Percentiles rank a stretch among this genome's conserved stretches.
Conservation (phyloP, 75 land plant genomes). For the Pseudotsuga menziesii region DNA sequence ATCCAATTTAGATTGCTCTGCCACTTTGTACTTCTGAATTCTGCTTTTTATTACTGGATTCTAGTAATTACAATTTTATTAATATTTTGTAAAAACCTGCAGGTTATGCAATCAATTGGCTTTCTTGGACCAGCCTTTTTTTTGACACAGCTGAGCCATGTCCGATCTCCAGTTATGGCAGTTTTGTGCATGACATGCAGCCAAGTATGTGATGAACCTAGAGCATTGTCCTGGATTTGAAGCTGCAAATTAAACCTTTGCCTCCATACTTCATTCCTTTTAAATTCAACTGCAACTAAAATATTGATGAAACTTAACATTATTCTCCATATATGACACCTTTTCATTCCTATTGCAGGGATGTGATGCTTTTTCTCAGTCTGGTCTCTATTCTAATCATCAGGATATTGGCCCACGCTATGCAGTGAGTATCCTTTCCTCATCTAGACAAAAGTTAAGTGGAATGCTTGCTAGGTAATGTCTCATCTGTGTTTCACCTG, state of each 20-base stretch:
- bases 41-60: background rate
- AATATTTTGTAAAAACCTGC: constrained; percentile 11
- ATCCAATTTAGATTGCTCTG: background rate
- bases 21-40: background rate
- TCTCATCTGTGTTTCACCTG: background rate
- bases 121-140: constrained; percentile 99
- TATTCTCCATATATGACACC: background rate
- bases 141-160: constrained; percentile 89
- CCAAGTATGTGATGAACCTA: constrained; percentile 46
- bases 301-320: background rate
- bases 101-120: constrained; percentile 95
- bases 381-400: constrained; percentile 94
- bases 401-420: constrained; percentile 97
- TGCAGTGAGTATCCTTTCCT: constrained; percentile 50
- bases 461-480: background rate
- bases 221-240: background rate
- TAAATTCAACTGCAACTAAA: background rate
- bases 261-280: background rate
- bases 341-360: constrained; percentile 46
- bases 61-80: background rate
- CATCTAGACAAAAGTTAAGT: background rate
- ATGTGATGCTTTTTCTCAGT: constrained; percentile 93
- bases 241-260: background rate
- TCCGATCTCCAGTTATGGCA: constrained; percentile 77
- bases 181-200: constrained; percentile 96